Base-by-base conservation (phyloP, 306 rosid genomes). In the Dalbergia cultrata region DNA sequence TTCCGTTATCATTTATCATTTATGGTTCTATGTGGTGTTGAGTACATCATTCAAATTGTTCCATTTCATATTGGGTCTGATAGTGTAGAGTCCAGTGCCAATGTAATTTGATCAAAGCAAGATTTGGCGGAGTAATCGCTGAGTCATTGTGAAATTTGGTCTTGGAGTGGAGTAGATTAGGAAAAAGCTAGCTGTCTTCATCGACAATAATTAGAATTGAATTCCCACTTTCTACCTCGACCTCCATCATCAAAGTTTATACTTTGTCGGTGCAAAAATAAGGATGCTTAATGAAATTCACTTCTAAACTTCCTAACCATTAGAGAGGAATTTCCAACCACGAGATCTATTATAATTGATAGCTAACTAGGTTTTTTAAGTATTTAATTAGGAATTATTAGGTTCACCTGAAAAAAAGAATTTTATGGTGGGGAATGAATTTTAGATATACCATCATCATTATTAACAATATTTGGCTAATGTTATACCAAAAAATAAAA, bases 101-200 rank as follows among this genome's bases (percentile, higher is more conserved):
- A 41, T 45, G 52, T 35, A 35, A 77, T 8, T 61, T 45, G 21
- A 16, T n/a, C 70, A 34, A 35, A 64, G 10, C 22, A 64, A 13
- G 43, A 33, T 2, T 33, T 13, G 68, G 13, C 3, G 49, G 70
- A 34, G 12, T 5, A 61, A 61, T 5, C 13, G 78, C 44, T 43
- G 57, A 59, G 19, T 74, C 69, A 73, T 19, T 17, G 44, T 60
- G 57, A 58, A 14, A 74, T 59, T 43, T 37, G 7, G 41, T 37
- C 5, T 37, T 6, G 41, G 41, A 4, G 41, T 37, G 41, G 1
- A 37, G 6, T 37, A 5, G 41, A 37, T 18, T 8, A 35, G 31
- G n/a, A 19, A 4, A 56, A 13, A 60, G 19, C 5, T 41, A 9
- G 44, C 8, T n/a, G 21, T 22, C 4, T 44, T 60, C 11, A 8